Base-by-base conservation (phyloP, 2,329 filamentous ascomycete species). In the Pezicula rhizophila region DNA sequence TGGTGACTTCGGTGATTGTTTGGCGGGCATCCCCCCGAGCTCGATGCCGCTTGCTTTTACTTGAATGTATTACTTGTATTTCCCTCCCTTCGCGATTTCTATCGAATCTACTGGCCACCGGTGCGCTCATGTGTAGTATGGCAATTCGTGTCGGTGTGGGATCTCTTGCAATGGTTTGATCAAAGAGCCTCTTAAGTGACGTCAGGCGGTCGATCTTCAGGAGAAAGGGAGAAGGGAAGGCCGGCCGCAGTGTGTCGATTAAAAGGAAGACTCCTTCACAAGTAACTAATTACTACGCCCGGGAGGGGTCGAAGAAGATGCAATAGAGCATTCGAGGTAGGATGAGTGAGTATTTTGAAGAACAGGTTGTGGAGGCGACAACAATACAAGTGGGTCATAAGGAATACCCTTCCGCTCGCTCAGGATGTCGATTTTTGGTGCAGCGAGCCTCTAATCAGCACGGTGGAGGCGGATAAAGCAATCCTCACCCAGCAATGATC, bases 1-100 rank as follows among this genome's bases (percentile, higher is more conserved):
- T 58, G 63, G 59, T 53, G 62, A 62, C 50, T 62, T 59, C 40
- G 61, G 60, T 52, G 57, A 48, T 42, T 42, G 49, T 42, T 42
- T 42, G 52, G 28, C 28, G 28, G 59, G 61, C 62, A 64, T 65
- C 51, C 60, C 60, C 52, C 50, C 44, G 52, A 55, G 41, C 51
- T 54, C 42, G 46, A 45, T 33, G 44, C 44, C 47, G 49, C 50
- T 46, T 47, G 40, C 42, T 23, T 37, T 44, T 31, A 31, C 10
- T 26, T 20, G 26, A 35, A 50, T 46, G 42, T 44, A 42, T 45
- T 44, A 37, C 46, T 53, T 49, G 51, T 54, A 48, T 38, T 31
- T 48, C 47, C 28, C 43, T 31, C 31, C 23, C 15, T 17, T 45
- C 37, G 33, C 17, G 41, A 45, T 47, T 41, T 37, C 48, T 44